These are phyloP conservation scores for Cyberlindnera meyerae DNA, from an alignment of 805 yeast genomes.

Conservation along the genomic window DNA sequence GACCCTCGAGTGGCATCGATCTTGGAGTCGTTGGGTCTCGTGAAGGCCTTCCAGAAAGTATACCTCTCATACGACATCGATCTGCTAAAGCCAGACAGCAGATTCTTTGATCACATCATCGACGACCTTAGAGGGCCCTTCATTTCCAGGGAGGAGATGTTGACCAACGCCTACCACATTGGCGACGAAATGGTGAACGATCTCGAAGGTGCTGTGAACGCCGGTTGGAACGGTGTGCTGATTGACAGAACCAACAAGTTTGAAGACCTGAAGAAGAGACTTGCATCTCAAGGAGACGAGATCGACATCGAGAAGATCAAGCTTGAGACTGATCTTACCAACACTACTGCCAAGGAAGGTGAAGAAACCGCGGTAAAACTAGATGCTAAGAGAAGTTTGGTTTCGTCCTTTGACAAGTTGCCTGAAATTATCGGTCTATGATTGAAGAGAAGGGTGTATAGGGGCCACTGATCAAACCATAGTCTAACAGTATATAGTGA, in stretches of 20 bases:
- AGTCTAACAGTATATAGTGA: no score
- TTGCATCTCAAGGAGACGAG: slow-evolving; percentile 10
- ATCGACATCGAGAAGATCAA: slow-evolving; percentile 10
- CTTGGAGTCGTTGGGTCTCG: slow-evolving; percentile 42
- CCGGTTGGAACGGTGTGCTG: slow-evolving; percentile 61
- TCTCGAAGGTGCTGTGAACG: slow-evolving; percentile 41
- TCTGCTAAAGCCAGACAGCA: slow-evolving; percentile 44
- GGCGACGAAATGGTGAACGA: slow-evolving; percentile 62
- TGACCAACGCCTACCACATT: slow-evolving; percentile 49
- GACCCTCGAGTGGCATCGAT: slow-evolving; percentile 49
- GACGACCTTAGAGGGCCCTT: slow-evolving; percentile 24
- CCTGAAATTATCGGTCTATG: slow-evolving; percentile 8
- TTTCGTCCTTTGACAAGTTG: slow-evolving; percentile 7
- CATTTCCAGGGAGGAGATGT: slow-evolving; percentile 20
- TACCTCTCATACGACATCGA: slow-evolving; percentile 57
- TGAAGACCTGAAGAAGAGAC: slow-evolving; percentile 18
- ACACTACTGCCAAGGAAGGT: not conserved
- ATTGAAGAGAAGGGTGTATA: no score
- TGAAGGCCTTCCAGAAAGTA: slow-evolving; percentile 36
- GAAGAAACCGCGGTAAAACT: slow-evolving; percentile 4
- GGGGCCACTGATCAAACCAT: no score
- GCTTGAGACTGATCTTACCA: slow-evolving; percentile 10
- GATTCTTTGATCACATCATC: slow-evolving; percentile 40
- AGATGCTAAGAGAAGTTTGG: slow-evolving; percentile 11
- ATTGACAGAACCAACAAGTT: slow-evolving; percentile 41